A percentile compares a stretch with the other conserved stretches of the same genome.
phyloP scores from a whole-genome alignment of 306 rosid species.

The Cicer pinnatifidum region DNA sequence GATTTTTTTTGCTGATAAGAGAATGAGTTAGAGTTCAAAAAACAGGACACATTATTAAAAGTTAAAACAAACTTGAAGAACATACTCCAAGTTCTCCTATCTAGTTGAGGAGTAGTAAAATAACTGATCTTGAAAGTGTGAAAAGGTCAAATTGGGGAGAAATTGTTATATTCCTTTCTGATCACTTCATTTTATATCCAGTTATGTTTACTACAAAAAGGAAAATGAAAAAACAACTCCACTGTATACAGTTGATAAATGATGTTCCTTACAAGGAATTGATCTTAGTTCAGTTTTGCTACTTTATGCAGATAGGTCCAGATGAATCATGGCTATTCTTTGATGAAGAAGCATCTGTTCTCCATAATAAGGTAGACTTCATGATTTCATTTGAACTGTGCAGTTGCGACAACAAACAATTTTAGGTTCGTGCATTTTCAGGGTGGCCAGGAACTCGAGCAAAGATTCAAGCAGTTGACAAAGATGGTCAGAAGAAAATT shows the following conservation, averaged over 20 bases:
- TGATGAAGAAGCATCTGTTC: conserved; percentile 68
- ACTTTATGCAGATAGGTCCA: conserved; percentile 63
- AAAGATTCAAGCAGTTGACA: conserved; percentile 58
- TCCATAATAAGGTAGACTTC: conserved; percentile 76
- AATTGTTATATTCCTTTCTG: neutral
- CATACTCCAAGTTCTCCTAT: neutral
- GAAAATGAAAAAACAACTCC: neutral
- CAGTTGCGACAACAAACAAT: conserved; percentile 59
- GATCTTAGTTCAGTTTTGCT: conserved; percentile 26
- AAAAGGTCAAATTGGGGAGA: conserved; percentile 11
- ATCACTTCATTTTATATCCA: neutral
- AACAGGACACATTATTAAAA: neutral
- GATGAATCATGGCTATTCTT: conserved; percentile 84
- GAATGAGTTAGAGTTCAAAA: neutral
- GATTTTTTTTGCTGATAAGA: neutral
- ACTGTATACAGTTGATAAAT: conserved; percentile 9
- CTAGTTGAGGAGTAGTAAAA: neutral
- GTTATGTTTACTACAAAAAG: neutral
- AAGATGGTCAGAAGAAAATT: conserved; percentile 54
- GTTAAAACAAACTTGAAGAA: neutral
- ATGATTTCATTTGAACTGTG: conserved; percentile 43
- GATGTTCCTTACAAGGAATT: conserved; percentile 6
- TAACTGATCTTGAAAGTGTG: neutral
- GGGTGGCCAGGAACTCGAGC: conserved; percentile 98
- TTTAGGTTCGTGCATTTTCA: conserved; percentile 95